Base-by-base conservation (phyloP, 192 early-diverging fungal species). In the Backusella parvicylindrica region DNA sequence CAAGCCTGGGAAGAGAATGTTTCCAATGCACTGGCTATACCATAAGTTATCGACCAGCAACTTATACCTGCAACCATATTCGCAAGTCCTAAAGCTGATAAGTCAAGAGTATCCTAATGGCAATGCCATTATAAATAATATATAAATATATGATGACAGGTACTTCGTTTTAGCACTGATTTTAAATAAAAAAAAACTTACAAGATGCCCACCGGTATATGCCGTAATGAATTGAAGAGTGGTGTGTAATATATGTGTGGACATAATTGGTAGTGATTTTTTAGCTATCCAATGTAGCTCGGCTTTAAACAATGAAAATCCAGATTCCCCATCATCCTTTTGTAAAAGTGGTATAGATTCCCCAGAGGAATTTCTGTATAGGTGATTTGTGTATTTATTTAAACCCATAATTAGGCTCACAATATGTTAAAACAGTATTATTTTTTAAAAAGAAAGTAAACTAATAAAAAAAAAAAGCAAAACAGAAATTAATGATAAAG, bases 1-100 rank as follows among this genome's bases (percentile, higher is more conserved):
- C 84, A 94, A 5, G 92, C 87, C 21, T 92, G 90, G 2, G 91
- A 90, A 71, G 89, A 92, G 30, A 92, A 80, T 2, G 93, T 95
- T 72, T 93, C 94, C 13, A 95, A 81, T 0, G 93, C 92, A 6
- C 90, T 86, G 2, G 87, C 83, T 26, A 89, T 84, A 6, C 94
- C 94, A 28, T 91, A 84, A 4, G 84, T 84, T 37, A 93, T 82
- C 31, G 89, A 87, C 78, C 87, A 92, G 8, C 88, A 88, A 1
- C 87, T 84, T n/a, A 94, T 85, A 3, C 88, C 83, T 13, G 89
- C 89, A 69, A 89, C 88, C 92, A 93, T 93, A 43, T 88, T 86
- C 3, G 81, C 91, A 74, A 94, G 81, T 5, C 91, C 88, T 0
- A 91, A 84, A 0, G 91, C 90, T 11, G 90, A 91, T 30, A 94